Conservation (phyloP, 2,329 filamentous ascomycete genomes). For the Aspergillus versicolor region DNA sequence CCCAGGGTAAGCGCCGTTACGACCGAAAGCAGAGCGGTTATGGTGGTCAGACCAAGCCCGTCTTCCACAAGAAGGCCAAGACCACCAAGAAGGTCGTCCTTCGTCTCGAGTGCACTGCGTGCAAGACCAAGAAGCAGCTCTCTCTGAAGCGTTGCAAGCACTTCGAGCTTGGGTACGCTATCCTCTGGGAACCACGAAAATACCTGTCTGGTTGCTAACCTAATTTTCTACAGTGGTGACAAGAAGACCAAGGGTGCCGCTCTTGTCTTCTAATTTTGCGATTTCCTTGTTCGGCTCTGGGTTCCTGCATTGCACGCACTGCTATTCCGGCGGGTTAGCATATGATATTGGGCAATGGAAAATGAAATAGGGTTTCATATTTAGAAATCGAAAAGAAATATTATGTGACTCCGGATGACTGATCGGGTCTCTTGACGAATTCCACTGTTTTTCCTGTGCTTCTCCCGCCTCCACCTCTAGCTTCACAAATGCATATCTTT, state of each 20-base stretch:
- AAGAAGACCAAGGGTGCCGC: slow-evolving; percentile 99
- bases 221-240: slow-evolving; percentile 73
- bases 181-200: too few species aligned
- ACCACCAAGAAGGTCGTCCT: slow-evolving; percentile 99
- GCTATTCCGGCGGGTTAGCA: slow-evolving; percentile 34
- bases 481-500: not conserved
- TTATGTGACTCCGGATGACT: slow-evolving; percentile 34
- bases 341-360: slow-evolving; percentile 42
- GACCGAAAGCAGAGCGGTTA: slow-evolving; percentile 99
- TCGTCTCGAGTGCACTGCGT: slow-evolving; percentile 93
- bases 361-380: slow-evolving; percentile 44
- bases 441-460: not conserved
- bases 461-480: not conserved
- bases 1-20: slow-evolving; percentile 99
- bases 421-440: slow-evolving; percentile 31
- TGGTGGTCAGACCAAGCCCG: slow-evolving; percentile 99
- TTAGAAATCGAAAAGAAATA: slow-evolving; percentile 37
- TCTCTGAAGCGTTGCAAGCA: slow-evolving; percentile 99
- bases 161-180: slow-evolving; percentile 95
- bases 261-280: slow-evolving; percentile 88
- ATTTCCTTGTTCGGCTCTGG: slow-evolving; percentile 45
- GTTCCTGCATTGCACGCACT: slow-evolving; percentile 41
- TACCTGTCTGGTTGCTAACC: slow-evolving; percentile 42
- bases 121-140: slow-evolving; percentile 98
- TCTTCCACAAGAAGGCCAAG: slow-evolving; percentile 99